Evolutionary conservation across 2,329 filamentous ascomycete genomes (phyloP), one percentile per base, ranked within the genome.

Genomic region (Penicillium brevicompactum): DNA sequence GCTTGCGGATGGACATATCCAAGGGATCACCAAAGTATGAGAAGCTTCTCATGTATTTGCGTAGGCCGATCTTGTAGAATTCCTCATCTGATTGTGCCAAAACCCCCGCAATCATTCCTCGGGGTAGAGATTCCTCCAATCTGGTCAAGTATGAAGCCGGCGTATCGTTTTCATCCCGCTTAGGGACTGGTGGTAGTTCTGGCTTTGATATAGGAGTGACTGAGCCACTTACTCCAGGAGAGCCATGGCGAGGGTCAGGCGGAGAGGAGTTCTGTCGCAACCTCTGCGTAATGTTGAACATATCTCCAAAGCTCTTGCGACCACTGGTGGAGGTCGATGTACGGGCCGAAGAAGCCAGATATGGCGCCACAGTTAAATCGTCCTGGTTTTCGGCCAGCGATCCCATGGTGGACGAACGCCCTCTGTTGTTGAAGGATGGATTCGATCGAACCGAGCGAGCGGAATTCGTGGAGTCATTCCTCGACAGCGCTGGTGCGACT

Each of bases 11-110:
- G 1, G 93, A 90, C 92, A 99, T 97, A 71, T 99, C 94, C 79
- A 99, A 93, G 0, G 94, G 94, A 65, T 97, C 93, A 27, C 91
- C 92, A 67, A 97, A 97, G 76, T 97, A 97, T 49, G 88, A 87
- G 73, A 97, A 97, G 18, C 89, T 89, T 50, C 93, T 87, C 89
- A 97, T 97, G 69, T 96, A 97, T 69, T 93, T 97, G 57, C 93
- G 86, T 53, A 99, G 75, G 3, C 96, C 92, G 1, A 90, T 86
- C 56, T 87, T 85, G 45, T 87, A 90, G 71, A 97, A 99, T 0
- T 87, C 77, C 66, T 99, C 93, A 2, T 85, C 84, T n/a, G 87
- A 90, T 69, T 95, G 96, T 16, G 91, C 93, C 24, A 99, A 77
- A 14, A 91, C 86, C 45, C 89, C 90, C 13, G 92, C 92, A 63